These are phyloP conservation scores for Mitragyna speciosa DNA, from an alignment of 257 asterid genomes.

Conservation along the genomic window DNA sequence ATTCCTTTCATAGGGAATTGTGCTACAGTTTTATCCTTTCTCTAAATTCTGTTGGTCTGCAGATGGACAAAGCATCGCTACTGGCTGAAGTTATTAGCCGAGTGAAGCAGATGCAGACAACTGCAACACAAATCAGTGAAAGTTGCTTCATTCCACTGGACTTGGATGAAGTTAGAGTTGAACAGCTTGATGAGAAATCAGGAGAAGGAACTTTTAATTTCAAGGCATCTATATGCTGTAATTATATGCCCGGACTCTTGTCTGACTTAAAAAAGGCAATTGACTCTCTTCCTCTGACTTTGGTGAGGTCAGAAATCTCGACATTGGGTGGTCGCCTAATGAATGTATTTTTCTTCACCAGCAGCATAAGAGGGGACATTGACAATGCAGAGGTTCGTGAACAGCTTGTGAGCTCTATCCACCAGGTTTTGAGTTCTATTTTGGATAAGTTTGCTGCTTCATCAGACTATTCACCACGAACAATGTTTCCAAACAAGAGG, in stretches of 20 bases:
- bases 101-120: constrained; percentile 56
- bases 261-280: constrained; percentile 49
- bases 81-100: constrained; percentile 69
- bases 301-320: constrained; percentile 63
- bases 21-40: not conserved
- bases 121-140: constrained; percentile 53
- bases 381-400: constrained; percentile 18
- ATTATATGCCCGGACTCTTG: constrained; percentile 54
- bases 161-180: constrained; percentile 63
- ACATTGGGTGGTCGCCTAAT: constrained; percentile 64
- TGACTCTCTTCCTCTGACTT: constrained; percentile 32
- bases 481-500: constrained; percentile 53
- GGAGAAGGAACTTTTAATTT: constrained; percentile 41
- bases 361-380: constrained; percentile 9
- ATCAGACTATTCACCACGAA: constrained; percentile 44
- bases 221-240: constrained; percentile 75
- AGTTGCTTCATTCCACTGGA: constrained; percentile 68
- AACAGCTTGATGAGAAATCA: constrained; percentile 34
- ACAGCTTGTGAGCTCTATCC: constrained; percentile 33
- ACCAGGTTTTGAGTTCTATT: constrained; percentile 42
- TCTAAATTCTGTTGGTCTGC: not conserved
- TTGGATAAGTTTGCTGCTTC: constrained; percentile 60
- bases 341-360: constrained; percentile 45
- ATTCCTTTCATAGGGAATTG: not conserved
- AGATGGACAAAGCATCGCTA: constrained; percentile 91